Percentiles rank a stretch among this genome's conserved stretches.
Conservation (phyloP, 306 rosid genomes). For the Prunus dulcis region DNA sequence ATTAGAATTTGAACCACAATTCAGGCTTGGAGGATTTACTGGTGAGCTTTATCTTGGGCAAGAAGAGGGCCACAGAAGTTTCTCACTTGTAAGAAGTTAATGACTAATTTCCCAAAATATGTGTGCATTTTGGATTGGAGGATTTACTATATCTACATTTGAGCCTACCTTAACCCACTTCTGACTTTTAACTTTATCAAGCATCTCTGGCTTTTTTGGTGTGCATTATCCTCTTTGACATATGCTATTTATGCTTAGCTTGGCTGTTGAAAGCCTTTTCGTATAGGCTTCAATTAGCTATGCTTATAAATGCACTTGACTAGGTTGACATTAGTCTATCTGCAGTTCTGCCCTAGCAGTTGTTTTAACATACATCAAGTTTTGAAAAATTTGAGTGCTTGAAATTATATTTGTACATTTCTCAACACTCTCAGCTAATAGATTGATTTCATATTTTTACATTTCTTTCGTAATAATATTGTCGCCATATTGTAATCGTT, state of each 20-base stretch:
- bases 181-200: no score
- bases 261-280: not conserved
- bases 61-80: constrained; percentile 81
- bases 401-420: no score
- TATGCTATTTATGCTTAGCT: not conserved
- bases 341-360: not conserved
- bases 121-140: not conserved
- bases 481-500: not conserved
- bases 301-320: not conserved
- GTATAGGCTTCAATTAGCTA: not conserved
- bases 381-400: no score
- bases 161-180: not conserved
- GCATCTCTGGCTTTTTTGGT: not conserved
- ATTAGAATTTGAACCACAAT: constrained; percentile 9
- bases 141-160: not conserved
- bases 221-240: not conserved
- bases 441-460: not conserved
- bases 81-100: constrained; percentile 64
- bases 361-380: no score
- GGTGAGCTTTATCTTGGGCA: constrained; percentile 61
- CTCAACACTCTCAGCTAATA: not conserved
- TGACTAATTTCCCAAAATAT: not conserved
- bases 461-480: not conserved
- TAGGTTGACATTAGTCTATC: not conserved
- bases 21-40: constrained; percentile 67